Evolutionary conservation across 2,329 filamentous ascomycete species (phyloP), one percentile per base, ranked within the genome.

Genomic region (Huntiella moniliformis): DNA sequence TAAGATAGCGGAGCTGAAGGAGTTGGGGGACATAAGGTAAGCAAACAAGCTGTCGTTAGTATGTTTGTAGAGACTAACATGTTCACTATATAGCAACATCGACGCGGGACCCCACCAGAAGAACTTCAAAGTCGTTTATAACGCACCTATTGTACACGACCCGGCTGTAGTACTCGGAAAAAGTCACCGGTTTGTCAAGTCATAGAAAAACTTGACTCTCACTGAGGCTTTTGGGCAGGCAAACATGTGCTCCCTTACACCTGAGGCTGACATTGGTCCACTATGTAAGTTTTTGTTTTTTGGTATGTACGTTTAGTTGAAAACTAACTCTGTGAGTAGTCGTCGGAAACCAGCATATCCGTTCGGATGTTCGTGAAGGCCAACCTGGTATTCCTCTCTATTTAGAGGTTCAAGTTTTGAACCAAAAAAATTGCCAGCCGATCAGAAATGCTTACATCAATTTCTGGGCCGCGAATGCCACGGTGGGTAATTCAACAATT

Each of bases 211-310:
- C 22, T 60, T 60, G 2, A 52, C 55, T 7, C 51, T 59, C 5
- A 52, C 53, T 40, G 56, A 52, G 48, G 55, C 66, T 6, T 67
- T 67, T 49, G 55, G 59, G 2, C 57, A 58, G 16, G 60, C 61
- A 42, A 59, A 57, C 22, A 61, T 64, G 12, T 73, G 69, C 45
- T 59, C 70, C 8, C 57, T 72, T 18, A 65, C 61, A 3, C 66
- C 67, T 0, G 68, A 71, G 52, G 64, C 65, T 8, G 71, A 66
- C 3, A 60, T 70, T 53, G 68, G 68, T 2, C 69, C 69, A 37
- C 66, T 66, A 53, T 68, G 56, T 53, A 53, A 44, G 51, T 50
- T 6, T 10, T 28, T 12, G 31, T 10, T 35, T 15, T 36, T 6
- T 12, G 10, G 37, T 37, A 16, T 31, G 13, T 10, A n/a, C 13